Conservation (phyloP, 345 rosid species). For the Pistacia vera region DNA sequence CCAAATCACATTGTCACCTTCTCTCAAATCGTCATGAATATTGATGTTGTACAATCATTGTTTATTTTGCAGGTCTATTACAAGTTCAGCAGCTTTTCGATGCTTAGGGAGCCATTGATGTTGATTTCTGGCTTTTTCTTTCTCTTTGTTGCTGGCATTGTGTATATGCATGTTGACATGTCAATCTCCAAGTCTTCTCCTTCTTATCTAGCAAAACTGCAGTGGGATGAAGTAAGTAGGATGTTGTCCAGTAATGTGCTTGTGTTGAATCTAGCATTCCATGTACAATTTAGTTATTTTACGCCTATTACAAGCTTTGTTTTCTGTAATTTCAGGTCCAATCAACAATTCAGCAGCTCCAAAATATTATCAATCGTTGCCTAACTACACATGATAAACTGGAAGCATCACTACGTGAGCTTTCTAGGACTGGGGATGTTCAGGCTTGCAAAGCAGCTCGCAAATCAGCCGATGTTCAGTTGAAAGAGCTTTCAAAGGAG, state of each 20-base stretch:
- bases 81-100: constrained; percentile 75
- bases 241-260: not conserved
- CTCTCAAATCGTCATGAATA: not conserved
- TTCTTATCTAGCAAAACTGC: constrained; percentile 87
- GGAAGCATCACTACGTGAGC: constrained; percentile 86
- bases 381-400: constrained; percentile 74
- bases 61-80: constrained; percentile 71
- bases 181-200: constrained; percentile 95
- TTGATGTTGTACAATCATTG: constrained; percentile 3
- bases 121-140: constrained; percentile 74
- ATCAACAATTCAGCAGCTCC: constrained; percentile 67
- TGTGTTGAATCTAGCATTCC: not conserved
- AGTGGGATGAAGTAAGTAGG: constrained; percentile 87
- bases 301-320: not conserved
- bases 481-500: constrained; percentile 85
- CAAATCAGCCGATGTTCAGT: constrained; percentile 64
- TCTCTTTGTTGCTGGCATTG: constrained; percentile 72
- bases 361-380: constrained; percentile 62
- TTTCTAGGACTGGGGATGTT: constrained; percentile 87
- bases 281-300: not conserved
- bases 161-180: constrained; percentile 75
- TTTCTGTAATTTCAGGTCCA: constrained; percentile 57
- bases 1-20: not conserved
- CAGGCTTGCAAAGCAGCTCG: constrained; percentile 93
- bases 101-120: constrained; percentile 92